phyloP scores from a whole-genome alignment of 2,329 filamentous ascomycete species.

The Cryphonectria parasitica region DNA sequence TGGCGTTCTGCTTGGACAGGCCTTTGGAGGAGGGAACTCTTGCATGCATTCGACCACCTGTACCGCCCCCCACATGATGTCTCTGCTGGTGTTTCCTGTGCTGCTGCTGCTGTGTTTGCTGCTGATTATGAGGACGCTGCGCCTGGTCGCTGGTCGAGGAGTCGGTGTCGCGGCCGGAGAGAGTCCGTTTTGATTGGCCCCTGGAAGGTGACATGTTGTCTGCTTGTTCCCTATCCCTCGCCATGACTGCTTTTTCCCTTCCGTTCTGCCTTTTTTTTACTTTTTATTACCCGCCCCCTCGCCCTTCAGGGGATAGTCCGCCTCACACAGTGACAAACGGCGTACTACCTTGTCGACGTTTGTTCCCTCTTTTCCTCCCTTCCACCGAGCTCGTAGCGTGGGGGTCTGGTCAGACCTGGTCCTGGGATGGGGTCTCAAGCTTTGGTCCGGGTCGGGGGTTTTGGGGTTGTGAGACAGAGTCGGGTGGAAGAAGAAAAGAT shows the following conservation, averaged over 20 bases:
- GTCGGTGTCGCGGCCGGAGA: constrained; percentile 42
- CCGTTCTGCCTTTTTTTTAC: constrained; percentile 39
- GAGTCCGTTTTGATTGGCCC: constrained; percentile 61
- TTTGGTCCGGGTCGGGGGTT: background rate
- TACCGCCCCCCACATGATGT: constrained; percentile 47
- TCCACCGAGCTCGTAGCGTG: constrained; percentile 8
- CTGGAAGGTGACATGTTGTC: constrained; percentile 46
- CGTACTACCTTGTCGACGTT: background rate
- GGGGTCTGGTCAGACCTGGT: background rate
- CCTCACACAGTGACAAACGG: background rate
- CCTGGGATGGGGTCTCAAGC: background rate
- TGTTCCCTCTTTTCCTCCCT: background rate
- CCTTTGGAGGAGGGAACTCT: constrained; percentile 58
- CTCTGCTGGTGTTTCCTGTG: constrained; percentile 34
- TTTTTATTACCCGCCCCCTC: constrained; percentile 24
- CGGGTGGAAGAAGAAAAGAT: background rate
- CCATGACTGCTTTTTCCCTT: constrained; percentile 43
- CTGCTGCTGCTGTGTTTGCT: constrained; percentile 36
- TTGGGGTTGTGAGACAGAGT: background rate
- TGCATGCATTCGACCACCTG: constrained; percentile 49
- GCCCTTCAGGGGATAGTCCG: background rate
- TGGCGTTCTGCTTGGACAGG: constrained; percentile 49
- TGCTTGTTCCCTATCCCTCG: constrained; percentile 52
- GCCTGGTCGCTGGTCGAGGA: constrained; percentile 42
- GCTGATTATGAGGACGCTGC: constrained; percentile 39